phyloP scores from a whole-genome alignment of 345 rosid species.

The Gossypium bickii region DNA sequence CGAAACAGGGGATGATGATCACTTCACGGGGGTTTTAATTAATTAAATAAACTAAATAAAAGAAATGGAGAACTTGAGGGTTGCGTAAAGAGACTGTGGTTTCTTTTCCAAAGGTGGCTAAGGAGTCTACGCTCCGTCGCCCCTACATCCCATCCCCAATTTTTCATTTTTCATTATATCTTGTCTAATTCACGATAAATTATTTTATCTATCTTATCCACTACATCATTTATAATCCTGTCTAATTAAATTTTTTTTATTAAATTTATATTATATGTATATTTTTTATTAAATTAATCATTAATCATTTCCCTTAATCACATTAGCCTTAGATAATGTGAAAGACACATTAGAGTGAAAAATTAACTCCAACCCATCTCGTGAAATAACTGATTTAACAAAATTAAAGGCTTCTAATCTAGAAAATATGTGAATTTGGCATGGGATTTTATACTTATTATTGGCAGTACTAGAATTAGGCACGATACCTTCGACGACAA shows the following conservation, averaged over 20 bases:
- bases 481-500: constrained; percentile 61
- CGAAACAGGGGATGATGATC: too few species aligned
- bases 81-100: background rate
- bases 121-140: background rate
- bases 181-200: too few species aligned
- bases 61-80: background rate
- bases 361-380: constrained; percentile 51
- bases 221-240: fast-evolving
- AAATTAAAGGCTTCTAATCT: constrained; percentile 29
- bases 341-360: constrained; percentile 35
- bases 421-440: constrained; percentile 63
- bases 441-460: constrained; percentile 43
- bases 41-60: background rate
- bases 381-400: constrained; percentile 33
- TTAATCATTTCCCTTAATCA: constrained; percentile 38
- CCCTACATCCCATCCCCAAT: background rate
- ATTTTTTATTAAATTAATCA: too few species aligned
- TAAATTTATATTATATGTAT: too few species aligned
- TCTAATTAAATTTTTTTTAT: too few species aligned
- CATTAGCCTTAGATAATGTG: constrained; percentile 53
- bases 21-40: background rate
- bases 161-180: too few species aligned
- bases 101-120: background rate
- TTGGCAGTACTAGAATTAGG: constrained; percentile 42
- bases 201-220: too few species aligned